phyloP scores from a whole-genome alignment of 129 eudicot genomes.

The Escallonia herrerae region DNA sequence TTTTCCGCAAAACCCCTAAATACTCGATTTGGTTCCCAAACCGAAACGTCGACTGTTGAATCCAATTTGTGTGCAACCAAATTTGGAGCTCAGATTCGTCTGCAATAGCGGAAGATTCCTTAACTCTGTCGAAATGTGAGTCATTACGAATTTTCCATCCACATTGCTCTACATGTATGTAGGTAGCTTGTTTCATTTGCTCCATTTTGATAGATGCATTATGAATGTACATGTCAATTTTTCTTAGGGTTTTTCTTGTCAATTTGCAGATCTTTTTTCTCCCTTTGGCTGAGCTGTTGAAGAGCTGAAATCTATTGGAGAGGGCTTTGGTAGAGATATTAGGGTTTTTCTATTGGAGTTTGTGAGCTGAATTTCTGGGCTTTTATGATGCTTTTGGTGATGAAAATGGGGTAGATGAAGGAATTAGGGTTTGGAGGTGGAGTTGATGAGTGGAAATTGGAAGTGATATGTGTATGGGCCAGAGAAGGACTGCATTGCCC shows the following conservation, averaged over 20 bases:
- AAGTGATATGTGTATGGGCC: conserved; percentile 11
- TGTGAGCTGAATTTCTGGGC: background rate
- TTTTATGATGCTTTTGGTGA: no score
- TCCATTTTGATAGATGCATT: no score
- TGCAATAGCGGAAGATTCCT: background rate
- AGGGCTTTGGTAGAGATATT: background rate
- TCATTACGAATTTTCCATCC: background rate
- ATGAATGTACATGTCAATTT: background rate
- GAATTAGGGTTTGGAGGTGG: background rate
- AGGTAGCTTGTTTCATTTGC: no score
- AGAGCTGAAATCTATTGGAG: background rate
- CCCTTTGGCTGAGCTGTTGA: background rate
- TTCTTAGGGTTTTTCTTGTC: background rate
- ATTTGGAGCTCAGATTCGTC: conserved; percentile 3
- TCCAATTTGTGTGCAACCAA: background rate
- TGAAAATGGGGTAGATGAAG: conserved; percentile 5
- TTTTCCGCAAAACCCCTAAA: background rate
- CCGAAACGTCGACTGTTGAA: no score
- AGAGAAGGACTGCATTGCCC: background rate
- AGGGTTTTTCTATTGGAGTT: background rate
- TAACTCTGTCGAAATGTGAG: background rate
- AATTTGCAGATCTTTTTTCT: no score
- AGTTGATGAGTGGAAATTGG: background rate
- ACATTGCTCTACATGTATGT: background rate
- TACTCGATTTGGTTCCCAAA: no score